phyloP scores from a whole-genome alignment of 495 filamentous ascomycete species.

The Aspergillus baeticus region DNA sequence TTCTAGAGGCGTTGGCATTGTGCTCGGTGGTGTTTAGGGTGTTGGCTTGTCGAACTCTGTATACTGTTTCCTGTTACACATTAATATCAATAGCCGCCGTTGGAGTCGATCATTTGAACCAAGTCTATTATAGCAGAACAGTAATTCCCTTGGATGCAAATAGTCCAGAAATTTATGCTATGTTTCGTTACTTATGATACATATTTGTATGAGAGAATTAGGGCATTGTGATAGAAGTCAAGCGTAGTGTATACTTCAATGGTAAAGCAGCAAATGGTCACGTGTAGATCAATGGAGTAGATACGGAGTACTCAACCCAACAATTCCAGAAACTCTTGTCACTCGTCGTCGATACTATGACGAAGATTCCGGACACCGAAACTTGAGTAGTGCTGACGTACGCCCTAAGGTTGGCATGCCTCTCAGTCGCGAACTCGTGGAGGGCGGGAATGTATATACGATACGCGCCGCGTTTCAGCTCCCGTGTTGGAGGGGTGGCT shows the following conservation, averaged over 20 bases:
- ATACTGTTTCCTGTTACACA: too few species aligned
- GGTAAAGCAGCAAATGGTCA: background rate
- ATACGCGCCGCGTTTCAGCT: constrained; percentile 25
- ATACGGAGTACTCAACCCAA: background rate
- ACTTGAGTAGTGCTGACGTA: background rate
- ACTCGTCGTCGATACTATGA: background rate
- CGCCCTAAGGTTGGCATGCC: background rate
- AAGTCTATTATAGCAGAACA: too few species aligned
- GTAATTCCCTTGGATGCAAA: too few species aligned
- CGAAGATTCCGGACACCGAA: background rate
- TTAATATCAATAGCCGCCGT: too few species aligned
- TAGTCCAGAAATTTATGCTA: too few species aligned
- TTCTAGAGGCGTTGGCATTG: too few species aligned
- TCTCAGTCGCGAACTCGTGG: background rate
- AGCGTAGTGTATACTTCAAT: background rate
- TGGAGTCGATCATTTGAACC: too few species aligned
- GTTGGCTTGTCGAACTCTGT: too few species aligned
- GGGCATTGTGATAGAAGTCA: background rate
- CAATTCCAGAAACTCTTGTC: background rate
- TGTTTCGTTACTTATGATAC: too few species aligned
- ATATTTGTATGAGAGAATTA: background rate
- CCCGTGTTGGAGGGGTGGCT: constrained; percentile 1
- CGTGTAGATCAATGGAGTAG: background rate
- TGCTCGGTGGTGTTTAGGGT: too few species aligned
- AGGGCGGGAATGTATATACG: constrained; percentile 9